Evolutionary conservation across 495 filamentous ascomycete genomes (phyloP), one percentile per base, ranked within the genome.

Genomic region (Xylaria longipes): DNA sequence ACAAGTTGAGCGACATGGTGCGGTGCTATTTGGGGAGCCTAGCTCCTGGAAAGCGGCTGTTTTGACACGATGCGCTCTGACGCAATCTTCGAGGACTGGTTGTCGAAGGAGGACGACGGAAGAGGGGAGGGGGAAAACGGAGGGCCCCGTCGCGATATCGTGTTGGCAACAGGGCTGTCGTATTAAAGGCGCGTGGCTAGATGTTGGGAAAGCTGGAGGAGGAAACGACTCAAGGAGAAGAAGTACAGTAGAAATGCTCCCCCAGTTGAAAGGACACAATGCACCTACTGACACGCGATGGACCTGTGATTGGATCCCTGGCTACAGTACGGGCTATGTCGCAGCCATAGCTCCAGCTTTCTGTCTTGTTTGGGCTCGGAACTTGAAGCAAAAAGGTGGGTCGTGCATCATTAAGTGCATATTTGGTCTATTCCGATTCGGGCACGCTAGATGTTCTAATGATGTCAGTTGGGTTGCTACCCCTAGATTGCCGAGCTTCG

Each of bases 1-100:
- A 97, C 83, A 97, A 82, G 85, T 97, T 97, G 70, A 85, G 77
- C 79, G 75, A 25, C 94, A 97, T 95, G 73, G 71, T 84, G 71
- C 65, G 74, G 35, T 62, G 56, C 1, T 68, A 31, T 66, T 41
- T 15, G 56, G 73, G 78, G 73, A 79, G 78, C 77, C 31, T 43
- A 73, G 78, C 73, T 79, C 78, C 73, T 58, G 57, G 25, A 66
- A 66, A 69, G 57, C 54, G 54, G 65, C 52, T 45, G 29, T 69
- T 73, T 66, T 17, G 29, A 22, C 69, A 45, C 69, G 69, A 71
- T 71, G 69, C 69, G 69, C 69, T 63, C 60, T 58, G 46, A 45
- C 52, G 57, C 69, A 45, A 46, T 65, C 11, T 35, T 11, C 22
- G 37, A 27, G 41, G 33, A 46, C 45, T 11, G 33, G 58, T 3